Evolutionary conservation across 2,329 filamentous ascomycete species (phyloP).

Genomic region (Penicillium vulpinum): DNA sequence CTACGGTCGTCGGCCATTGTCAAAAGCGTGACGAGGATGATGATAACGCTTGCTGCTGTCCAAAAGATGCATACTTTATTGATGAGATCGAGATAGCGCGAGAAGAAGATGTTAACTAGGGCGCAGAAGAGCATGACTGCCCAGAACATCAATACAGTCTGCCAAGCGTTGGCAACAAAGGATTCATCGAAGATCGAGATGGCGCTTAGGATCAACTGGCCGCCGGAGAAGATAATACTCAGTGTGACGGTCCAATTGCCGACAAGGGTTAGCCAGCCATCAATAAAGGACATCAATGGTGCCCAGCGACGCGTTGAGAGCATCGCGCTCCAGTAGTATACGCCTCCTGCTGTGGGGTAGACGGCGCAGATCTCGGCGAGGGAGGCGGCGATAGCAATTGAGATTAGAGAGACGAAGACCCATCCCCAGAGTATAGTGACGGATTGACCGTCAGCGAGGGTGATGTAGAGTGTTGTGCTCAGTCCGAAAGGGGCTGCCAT

Average conservation of each 20-base stretch:
- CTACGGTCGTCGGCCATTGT: slow-evolving; percentile 60
- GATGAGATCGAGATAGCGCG: slow-evolving; percentile 64
- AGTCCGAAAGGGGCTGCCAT: slow-evolving; percentile 72
- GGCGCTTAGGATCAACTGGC: slow-evolving; percentile 66
- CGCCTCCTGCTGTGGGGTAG: slow-evolving; percentile 67
- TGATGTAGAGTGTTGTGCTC: slow-evolving; percentile 68
- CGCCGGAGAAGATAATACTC: slow-evolving; percentile 71
- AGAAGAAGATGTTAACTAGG: slow-evolving; percentile 63
- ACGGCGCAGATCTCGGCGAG: slow-evolving; percentile 70
- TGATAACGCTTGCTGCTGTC: slow-evolving; percentile 65
- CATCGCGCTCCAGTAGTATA: slow-evolving; percentile 73
- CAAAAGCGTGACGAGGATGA: slow-evolving; percentile 66
- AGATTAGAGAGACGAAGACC: slow-evolving; percentile 65
- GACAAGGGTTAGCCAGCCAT: slow-evolving; percentile 70
- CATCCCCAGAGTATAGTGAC: slow-evolving; percentile 71
- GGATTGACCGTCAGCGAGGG: slow-evolving; percentile 65
- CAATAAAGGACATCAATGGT: slow-evolving; percentile 67
- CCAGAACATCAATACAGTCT: slow-evolving; percentile 72
- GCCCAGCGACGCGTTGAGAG: slow-evolving; percentile 65
- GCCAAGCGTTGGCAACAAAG: slow-evolving; percentile 66
- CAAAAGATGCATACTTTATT: slow-evolving; percentile 74
- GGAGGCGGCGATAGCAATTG: slow-evolving; percentile 63
- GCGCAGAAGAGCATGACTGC: slow-evolving; percentile 67
- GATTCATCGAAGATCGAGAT: slow-evolving; percentile 70
- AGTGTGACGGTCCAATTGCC: slow-evolving; percentile 71